These are phyloP conservation scores for Fusarium pseudograminearum DNA, from an alignment of 2,329 filamentous ascomycete species.

Conservation along the genomic window DNA sequence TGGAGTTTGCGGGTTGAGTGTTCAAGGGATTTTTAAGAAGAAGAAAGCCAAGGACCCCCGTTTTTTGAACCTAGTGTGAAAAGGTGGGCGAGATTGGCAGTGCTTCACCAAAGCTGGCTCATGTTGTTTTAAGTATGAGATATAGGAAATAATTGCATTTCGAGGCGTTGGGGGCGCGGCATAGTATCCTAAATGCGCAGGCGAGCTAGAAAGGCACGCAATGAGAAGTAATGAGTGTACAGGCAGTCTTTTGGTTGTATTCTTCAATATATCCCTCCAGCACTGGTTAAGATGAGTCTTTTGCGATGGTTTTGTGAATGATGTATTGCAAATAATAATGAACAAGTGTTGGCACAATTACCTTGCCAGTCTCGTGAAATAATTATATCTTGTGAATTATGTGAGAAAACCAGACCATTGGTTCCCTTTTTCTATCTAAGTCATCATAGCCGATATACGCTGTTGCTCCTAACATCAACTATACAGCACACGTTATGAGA, in stretches of 20 bases:
- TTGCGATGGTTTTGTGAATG: not conserved
- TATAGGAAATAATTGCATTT: slow-evolving; percentile 36
- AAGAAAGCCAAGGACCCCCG: not conserved
- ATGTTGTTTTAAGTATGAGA: slow-evolving; percentile 9
- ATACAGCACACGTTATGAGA: not conserved
- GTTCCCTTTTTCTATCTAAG: not conserved
- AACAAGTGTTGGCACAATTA: not conserved
- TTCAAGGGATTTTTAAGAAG: not conserved
- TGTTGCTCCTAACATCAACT: not conserved
- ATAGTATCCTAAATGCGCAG: slow-evolving; percentile 1
- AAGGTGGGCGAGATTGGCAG: slow-evolving; percentile 2
- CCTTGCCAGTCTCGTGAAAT: not conserved
- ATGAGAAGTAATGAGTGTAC: slow-evolving; percentile 24
- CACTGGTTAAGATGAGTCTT: not conserved
- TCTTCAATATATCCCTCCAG: slow-evolving; percentile 25
- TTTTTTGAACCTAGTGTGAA: not conserved
- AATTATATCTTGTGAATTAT: not conserved
- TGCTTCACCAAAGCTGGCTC: slow-evolving; percentile 13
- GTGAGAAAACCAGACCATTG: not conserved
- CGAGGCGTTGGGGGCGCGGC: slow-evolving; percentile 30
- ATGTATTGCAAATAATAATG: not conserved
- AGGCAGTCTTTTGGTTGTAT: slow-evolving; percentile 21
- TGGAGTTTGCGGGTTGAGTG: not conserved
- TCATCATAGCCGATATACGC: not conserved
- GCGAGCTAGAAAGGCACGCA: slow-evolving; percentile 1